A percentile compares a stretch with the other conserved stretches of the same genome.
phyloP scores from a whole-genome alignment of 1,284 basidiomycete species.

The Ustilago crameri region DNA sequence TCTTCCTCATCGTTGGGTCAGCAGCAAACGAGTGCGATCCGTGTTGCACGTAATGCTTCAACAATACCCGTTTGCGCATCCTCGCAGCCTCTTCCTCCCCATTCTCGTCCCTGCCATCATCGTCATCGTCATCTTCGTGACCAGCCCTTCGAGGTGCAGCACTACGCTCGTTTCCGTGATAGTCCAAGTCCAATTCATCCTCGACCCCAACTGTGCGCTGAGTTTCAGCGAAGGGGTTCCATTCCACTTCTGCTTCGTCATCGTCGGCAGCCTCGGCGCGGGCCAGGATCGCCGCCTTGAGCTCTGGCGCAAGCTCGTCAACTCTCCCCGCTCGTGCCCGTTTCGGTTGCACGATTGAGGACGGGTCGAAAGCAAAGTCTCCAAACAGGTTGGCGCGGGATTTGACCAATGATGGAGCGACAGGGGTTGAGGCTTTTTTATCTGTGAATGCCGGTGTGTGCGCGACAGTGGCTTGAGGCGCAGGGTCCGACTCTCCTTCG shows the following conservation, averaged over 20 bases:
- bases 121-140: slow-evolving; percentile 16
- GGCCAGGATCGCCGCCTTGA: slow-evolving; percentile 51
- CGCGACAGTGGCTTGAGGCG: neutral
- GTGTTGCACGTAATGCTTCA: slow-evolving; percentile 32
- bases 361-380: slow-evolving; percentile 30
- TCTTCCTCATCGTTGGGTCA: slow-evolving; percentile 29
- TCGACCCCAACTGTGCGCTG: slow-evolving; percentile 43
- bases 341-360: slow-evolving; percentile 23
- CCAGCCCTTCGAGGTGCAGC: slow-evolving; percentile 5
- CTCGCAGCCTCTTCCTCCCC: slow-evolving; percentile 9
- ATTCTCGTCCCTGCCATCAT: slow-evolving; percentile 10
- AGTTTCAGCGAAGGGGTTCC: slow-evolving; percentile 42
- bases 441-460: neutral
- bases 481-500: slow-evolving; percentile 19
- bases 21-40: slow-evolving; percentile 27
- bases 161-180: slow-evolving; percentile 28
- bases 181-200: slow-evolving; percentile 51
- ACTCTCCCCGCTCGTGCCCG: slow-evolving; percentile 13
- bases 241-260: slow-evolving; percentile 49
- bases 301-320: slow-evolving; percentile 37
- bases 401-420: slow-evolving; percentile 26
- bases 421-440: slow-evolving; percentile 1
- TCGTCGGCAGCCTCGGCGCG: slow-evolving; percentile 49
- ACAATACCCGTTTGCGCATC: slow-evolving; percentile 34
- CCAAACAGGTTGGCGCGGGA: slow-evolving; percentile 50